Conservation (phyloP, 352 stramenopile species). For the Peronospora farinosa region DNA sequence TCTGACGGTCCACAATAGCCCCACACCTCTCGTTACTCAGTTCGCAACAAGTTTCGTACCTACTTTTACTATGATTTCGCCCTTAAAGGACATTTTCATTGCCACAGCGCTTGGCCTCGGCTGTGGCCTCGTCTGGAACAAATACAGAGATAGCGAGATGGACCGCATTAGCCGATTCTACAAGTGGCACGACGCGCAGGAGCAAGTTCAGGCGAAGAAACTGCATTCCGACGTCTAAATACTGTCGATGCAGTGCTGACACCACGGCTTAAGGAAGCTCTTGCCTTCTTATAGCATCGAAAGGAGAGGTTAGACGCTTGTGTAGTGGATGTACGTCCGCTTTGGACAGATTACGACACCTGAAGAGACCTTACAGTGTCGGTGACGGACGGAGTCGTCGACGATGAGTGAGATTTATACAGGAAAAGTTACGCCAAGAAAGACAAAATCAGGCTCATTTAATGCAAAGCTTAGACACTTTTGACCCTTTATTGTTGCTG, state of each 20-base stretch:
- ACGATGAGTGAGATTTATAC: too few species aligned
- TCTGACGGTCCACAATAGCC: constrained; percentile 17
- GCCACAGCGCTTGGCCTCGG: constrained; percentile 56
- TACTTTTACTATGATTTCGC: constrained; percentile 50
- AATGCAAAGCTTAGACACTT: too few species aligned
- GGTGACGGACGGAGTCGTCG: too few species aligned
- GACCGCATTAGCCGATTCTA: constrained; percentile 75
- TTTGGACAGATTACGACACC: too few species aligned
- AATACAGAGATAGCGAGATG: constrained; percentile 60
- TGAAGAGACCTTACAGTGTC: too few species aligned
- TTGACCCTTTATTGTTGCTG: too few species aligned
- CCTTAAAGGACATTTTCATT: constrained; percentile 78
- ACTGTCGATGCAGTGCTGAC: not conserved
- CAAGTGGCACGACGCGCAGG: constrained; percentile 71
- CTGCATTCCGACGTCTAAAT: constrained; percentile 33
- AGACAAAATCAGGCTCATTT: too few species aligned
- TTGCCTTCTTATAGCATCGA: not conserved
- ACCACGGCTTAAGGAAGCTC: not conserved
- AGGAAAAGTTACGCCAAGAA: too few species aligned
- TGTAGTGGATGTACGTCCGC: not conserved
- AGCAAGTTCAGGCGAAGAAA: constrained; percentile 62
- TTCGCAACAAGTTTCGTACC: constrained; percentile 9
- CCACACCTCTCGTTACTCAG: constrained; percentile 10
- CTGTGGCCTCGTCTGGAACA: constrained; percentile 53
- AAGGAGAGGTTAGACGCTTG: not conserved